A percentile compares a stretch with the other conserved stretches of the same genome.
These are phyloP conservation scores for Talaromyces trachyspermus DNA, from an alignment of 495 filamentous ascomycete genomes.

Conservation along the genomic window DNA sequence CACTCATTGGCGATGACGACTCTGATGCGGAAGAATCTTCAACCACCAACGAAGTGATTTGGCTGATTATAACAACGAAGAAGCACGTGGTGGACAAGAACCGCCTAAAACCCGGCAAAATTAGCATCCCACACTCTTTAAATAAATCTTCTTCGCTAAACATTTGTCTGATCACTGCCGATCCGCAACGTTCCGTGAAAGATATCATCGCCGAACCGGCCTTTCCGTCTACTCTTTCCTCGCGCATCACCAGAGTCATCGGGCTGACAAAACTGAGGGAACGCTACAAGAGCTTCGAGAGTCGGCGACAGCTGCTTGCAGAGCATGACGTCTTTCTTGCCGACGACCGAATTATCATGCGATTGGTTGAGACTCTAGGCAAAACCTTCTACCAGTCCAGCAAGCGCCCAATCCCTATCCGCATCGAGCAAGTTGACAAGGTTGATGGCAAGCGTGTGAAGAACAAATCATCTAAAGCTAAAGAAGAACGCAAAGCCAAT, in stretches of 20 bases:
- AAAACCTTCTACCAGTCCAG: slow-evolving; percentile 79
- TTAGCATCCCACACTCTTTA: slow-evolving; percentile 60
- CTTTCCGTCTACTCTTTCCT: slow-evolving; percentile 65
- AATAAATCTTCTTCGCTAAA: slow-evolving; percentile 53
- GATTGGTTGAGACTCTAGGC: slow-evolving; percentile 68
- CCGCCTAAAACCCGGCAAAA: slow-evolving; percentile 70
- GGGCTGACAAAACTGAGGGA: slow-evolving; percentile 73
- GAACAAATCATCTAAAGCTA: slow-evolving; percentile 26
- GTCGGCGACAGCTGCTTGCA: slow-evolving; percentile 68
- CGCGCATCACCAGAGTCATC: slow-evolving; percentile 73
- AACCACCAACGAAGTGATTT: slow-evolving; percentile 59
- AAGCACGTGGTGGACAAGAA: slow-evolving; percentile 71
- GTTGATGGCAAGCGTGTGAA: slow-evolving; percentile 60
- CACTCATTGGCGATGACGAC: slow-evolving; percentile 57
- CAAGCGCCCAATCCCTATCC: slow-evolving; percentile 86
- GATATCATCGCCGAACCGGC: slow-evolving; percentile 67
- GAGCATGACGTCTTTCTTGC: slow-evolving; percentile 86
- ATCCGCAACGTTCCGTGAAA: slow-evolving; percentile 87
- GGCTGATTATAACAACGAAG: slow-evolving; percentile 84
- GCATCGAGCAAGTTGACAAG: slow-evolving; percentile 55
- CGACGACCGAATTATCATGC: slow-evolving; percentile 73
- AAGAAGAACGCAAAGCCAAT: slow-evolving; percentile 28
- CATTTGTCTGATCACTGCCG: slow-evolving; percentile 76
- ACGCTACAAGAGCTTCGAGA: slow-evolving; percentile 83
- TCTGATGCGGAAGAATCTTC: slow-evolving; percentile 34